Evolutionary conservation across 2,329 filamentous ascomycete species (phyloP).

Genomic region (Alternaria infectoria): DNA sequence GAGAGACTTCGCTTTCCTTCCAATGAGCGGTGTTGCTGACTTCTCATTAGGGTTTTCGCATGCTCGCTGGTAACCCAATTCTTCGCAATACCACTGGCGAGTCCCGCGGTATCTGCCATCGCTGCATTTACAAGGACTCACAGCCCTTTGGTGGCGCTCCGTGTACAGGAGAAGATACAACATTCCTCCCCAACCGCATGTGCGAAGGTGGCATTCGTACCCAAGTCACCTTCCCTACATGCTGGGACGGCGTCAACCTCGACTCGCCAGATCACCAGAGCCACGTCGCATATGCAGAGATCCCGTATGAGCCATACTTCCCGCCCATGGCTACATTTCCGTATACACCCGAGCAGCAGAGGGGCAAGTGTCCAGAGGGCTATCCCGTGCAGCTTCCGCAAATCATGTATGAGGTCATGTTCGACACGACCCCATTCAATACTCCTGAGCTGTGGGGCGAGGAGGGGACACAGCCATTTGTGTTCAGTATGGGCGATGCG

Average conservation of each 20-base stretch:
- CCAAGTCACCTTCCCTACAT: conserved; percentile 55
- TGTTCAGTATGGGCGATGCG: conserved; percentile 42
- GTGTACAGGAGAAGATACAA: conserved; percentile 48
- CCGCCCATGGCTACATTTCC: conserved; percentile 23
- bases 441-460: conserved; percentile 29
- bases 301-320: conserved; percentile 37
- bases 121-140: conserved; percentile 39
- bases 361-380: conserved; percentile 51
- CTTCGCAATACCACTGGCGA: conserved; percentile 36
- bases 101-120: conserved; percentile 39
- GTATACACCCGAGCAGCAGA: conserved; percentile 23
- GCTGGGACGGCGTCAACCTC: conserved; percentile 58
- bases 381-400: conserved; percentile 56
- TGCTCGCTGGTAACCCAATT: conserved; percentile 53
- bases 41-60: conserved; percentile 49
- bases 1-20: background rate
- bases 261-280: conserved; percentile 63
- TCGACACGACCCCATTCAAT: conserved; percentile 48
- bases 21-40: background rate
- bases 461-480: conserved; percentile 39
- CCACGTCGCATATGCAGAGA: conserved; percentile 53
- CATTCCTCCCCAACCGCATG: conserved; percentile 43
- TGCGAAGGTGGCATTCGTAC: conserved; percentile 56
- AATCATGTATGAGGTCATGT: conserved; percentile 56
- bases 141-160: conserved; percentile 46